A percentile compares a stretch with the other conserved stretches of the same genome.
Evolutionary conservation across 805 yeast species (phyloP).

Genomic region (Grigorovia jiainica): DNA sequence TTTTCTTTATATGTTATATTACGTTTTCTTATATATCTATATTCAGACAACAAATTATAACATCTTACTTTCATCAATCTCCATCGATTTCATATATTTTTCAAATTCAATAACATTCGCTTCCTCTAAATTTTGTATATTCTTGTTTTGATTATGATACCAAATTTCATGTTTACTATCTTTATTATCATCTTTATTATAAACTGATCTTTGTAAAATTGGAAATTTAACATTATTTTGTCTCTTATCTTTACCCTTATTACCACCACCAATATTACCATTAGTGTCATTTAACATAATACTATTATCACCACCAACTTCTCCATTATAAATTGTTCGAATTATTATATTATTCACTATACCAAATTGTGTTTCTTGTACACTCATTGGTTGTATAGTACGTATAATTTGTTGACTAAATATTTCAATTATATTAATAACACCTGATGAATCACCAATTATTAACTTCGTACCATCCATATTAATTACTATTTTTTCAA

Average conservation of each 20-base stretch:
- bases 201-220: constrained; percentile 50
- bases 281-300: neutral
- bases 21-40: too few relatives aligned
- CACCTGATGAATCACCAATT: constrained; percentile 69
- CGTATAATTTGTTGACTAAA: constrained; percentile 59
- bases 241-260: neutral
- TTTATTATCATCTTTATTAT: constrained; percentile 28
- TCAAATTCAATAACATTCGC: neutral
- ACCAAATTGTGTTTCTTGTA: constrained; percentile 18
- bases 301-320: neutral
- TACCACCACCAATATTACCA: too few relatives aligned
- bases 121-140: neutral
- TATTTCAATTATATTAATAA: constrained; percentile 57
- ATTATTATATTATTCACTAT: constrained; percentile 19
- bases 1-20: too few relatives aligned
- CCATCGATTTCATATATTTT: neutral
- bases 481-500: constrained; percentile 39
- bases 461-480: constrained; percentile 69
- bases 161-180: constrained; percentile 35
- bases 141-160: constrained; percentile 20
- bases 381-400: constrained; percentile 32
- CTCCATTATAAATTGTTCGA: neutral
- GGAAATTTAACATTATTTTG: constrained; percentile 35
- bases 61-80: neutral
- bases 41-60: too few relatives aligned